These are phyloP conservation scores for Mariannaea elegans DNA, from an alignment of 2,329 filamentous ascomycete genomes.

Conservation along the genomic window DNA sequence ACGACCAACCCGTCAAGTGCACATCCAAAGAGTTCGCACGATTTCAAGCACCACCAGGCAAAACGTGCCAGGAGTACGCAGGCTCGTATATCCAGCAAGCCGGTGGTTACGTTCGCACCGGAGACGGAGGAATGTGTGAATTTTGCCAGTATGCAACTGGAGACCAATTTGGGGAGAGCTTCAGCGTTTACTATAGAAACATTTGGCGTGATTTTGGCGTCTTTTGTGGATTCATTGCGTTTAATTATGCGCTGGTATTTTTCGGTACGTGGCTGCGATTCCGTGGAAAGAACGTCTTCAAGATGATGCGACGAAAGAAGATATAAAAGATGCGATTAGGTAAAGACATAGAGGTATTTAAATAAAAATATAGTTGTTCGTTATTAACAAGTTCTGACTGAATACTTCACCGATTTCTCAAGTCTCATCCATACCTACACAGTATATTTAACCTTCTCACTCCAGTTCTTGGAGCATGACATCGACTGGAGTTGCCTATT, in stretches of 20 bases:
- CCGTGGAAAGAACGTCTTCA: constrained; percentile 49
- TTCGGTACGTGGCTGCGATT: constrained; percentile 52
- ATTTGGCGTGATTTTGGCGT: constrained; percentile 75
- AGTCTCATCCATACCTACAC: no score
- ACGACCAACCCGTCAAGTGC: constrained; percentile 65
- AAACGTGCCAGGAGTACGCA: constrained; percentile 69
- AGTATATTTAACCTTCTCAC: no score
- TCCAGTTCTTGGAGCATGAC: no score
- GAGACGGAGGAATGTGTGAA: constrained; percentile 65
- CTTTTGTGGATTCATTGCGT: constrained; percentile 69
- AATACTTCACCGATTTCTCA: no score
- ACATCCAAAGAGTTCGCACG: constrained; percentile 64
- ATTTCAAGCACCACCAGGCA: constrained; percentile 66
- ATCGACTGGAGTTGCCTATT: no score
- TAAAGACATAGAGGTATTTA: no score
- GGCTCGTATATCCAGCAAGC: constrained; percentile 59
- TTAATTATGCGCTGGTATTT: constrained; percentile 63
- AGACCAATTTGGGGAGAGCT: constrained; percentile 65
- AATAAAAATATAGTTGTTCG: no score
- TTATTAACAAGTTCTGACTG: no score
- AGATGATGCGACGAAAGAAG: constrained; percentile 39
- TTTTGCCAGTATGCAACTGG: constrained; percentile 71
- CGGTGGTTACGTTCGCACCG: constrained; percentile 69
- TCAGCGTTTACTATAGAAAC: constrained; percentile 68
- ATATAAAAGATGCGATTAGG: neutral